Evolutionary conservation across 2,329 filamentous ascomycete genomes (phyloP).

Genomic region (Uncinocarpus reesii): DNA sequence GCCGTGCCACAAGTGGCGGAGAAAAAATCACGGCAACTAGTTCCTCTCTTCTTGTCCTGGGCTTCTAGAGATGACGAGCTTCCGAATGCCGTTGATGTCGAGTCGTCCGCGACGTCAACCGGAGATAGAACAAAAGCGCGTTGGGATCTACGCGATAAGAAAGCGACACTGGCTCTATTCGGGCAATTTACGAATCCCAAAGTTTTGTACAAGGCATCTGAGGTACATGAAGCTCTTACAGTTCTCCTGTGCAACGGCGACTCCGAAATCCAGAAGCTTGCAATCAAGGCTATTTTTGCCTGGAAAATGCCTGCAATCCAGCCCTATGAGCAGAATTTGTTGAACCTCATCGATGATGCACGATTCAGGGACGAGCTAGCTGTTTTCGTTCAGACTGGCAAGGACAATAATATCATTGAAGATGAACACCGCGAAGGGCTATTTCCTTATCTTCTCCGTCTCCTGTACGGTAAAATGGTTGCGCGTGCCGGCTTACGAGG

Average conservation of each 20-base stretch:
- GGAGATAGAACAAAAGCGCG: constrained; percentile 19
- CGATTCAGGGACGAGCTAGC: constrained; percentile 91
- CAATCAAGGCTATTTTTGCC: constrained; percentile 71
- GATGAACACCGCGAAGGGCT: constrained; percentile 60
- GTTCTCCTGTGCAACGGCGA: constrained; percentile 77
- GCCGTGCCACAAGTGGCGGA: constrained; percentile 69
- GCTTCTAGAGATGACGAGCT: constrained; percentile 45
- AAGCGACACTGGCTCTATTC: constrained; percentile 70
- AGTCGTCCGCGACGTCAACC: constrained; percentile 8
- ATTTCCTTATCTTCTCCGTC: constrained; percentile 74
- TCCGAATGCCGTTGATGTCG: background rate
- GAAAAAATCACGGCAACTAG: constrained; percentile 70
- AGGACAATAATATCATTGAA: constrained; percentile 55
- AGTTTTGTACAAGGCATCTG: constrained; percentile 65
- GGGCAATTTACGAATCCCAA: constrained; percentile 76
- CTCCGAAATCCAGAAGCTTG: constrained; percentile 72
- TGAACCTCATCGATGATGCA: constrained; percentile 79
- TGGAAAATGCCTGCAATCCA: constrained; percentile 75
- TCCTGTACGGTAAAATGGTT: constrained; percentile 84
- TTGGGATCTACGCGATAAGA: constrained; percentile 58
- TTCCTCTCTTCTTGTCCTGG: constrained; percentile 80
- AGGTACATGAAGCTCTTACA: constrained; percentile 67
- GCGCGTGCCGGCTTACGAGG: constrained; percentile 66
- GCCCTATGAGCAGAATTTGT: constrained; percentile 72
- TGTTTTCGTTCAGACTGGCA: constrained; percentile 66